These are phyloP conservation scores for Desmodesmus armatus DNA, from an alignment of 139 green algal species.

Conservation along the genomic window DNA sequence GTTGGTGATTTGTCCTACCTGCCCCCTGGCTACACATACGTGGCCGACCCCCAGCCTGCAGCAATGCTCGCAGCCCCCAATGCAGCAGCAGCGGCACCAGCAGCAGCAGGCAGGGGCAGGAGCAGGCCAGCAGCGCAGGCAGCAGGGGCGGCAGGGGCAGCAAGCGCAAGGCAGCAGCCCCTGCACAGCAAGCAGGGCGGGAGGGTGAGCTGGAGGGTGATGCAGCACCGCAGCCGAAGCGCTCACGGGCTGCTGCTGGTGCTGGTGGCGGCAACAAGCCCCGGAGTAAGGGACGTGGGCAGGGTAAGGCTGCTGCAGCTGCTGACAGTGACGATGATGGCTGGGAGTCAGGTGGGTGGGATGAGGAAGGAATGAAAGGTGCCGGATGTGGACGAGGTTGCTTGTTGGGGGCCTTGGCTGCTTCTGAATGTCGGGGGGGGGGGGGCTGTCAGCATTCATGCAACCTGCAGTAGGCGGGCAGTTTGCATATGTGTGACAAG, in stretches of 20 bases:
- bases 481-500: too few species aligned
- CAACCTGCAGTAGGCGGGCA: too few species aligned
- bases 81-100: slow-evolving; percentile 16
- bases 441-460: too few species aligned
- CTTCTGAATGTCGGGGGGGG: too few species aligned
- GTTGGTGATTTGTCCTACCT: slow-evolving; percentile 17
- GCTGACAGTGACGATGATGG: slow-evolving; percentile 29
- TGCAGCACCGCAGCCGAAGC: neutral
- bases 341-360: slow-evolving; percentile 16
- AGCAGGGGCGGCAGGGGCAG: slow-evolving; percentile 14
- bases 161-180: neutral
- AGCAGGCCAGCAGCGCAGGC: neutral
- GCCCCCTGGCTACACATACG: slow-evolving; percentile 2
- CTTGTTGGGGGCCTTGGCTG: too few species aligned
- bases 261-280: neutral
- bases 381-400: neutral
- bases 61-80: neutral
- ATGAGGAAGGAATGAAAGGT: neutral
- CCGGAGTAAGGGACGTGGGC: neutral
- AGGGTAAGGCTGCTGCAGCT: neutral
- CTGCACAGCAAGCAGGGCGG: slow-evolving; percentile 15
- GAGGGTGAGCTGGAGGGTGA: too few species aligned
- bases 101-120: slow-evolving; percentile 17
- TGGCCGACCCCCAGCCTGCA: slow-evolving; percentile 14
- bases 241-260: neutral